Evolutionary conservation across 768 basidiomycete genomes (phyloP), one percentile per base, ranked within the genome.

Genomic region (Naganishia friedmannii): DNA sequence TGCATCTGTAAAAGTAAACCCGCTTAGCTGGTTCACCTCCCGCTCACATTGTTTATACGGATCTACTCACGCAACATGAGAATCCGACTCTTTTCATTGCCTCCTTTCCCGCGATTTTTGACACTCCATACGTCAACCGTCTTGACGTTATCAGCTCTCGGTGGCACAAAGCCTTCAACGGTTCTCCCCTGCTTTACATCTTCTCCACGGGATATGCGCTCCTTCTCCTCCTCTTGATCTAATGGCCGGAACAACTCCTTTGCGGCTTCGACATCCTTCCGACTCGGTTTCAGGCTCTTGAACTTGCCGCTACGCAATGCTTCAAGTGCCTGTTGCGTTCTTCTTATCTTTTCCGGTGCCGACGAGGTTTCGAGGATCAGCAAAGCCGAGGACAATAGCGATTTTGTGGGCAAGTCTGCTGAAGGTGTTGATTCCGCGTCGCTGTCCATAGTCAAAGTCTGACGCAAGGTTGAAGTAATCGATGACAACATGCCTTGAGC

Each of bases 361-460:
- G 89, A 83, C 0, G 89, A 79, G 0, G 91, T 91, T 73, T 90
- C 89, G 31, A 92, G 83, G 60, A 92, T 89, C 8, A 90, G 81
- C 6, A 90, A 88, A 0, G 89, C 89, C 87, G 88, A 91, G 76
- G 90, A 85, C 77, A 90, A 87, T 15, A 91, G 83, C 0, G 89
- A 45, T 37, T 51, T 68, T 53, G 51, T 55, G 7, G 37, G 51
- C 4, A 89, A 66, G 8, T 73, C 74, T 39, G 31, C 28, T 13
- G 39, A 15, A 10, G 66, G 32, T 28, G 66, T 13, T 10, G 70
- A 28, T 12, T 31, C 2, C 37, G 60, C 6, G 9, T 63, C 39
- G 39, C 19, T 42, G 19, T 8, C 21, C 2, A 63, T 13, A 15
- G 39, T 63, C 26, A 63, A 42, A 12, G 42, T 45, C 23, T 42